Evolutionary conservation across 257 asterid genomes (phyloP), one percentile per base, ranked within the genome.

Genomic region (Anisodus tanguticus): DNA sequence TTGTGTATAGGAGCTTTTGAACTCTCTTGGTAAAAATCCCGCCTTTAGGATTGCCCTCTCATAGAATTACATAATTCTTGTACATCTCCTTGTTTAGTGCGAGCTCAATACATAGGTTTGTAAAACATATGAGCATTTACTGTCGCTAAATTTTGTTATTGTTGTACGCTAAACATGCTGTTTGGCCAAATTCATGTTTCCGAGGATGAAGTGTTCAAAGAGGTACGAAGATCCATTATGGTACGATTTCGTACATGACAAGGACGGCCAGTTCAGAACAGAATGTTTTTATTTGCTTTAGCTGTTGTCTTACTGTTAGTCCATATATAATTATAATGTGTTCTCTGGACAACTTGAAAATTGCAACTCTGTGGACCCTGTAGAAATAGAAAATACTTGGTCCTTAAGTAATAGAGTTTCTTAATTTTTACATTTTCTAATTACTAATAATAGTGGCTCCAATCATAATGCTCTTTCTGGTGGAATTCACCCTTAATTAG

Each of bases 31-130:
- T 22, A 26, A 62, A 3, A 62, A 8, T 19, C 13, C 9, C 8
- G 3, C 11, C 68, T 62, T 6, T 63, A 39, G 26, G 41, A 63
- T 62, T 62, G 19, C 78, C 35, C 35, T 69, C 51, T 69, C 31
- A 13, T 41, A 43, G 58, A 12, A 43, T n/a, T 43, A 71, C 57
- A 10, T 45, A 71, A 57, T 72, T 19, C 5, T 41, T 47, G 47
- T 47, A 47, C 60, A 74, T 74, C 79, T 2, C 53, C n/a, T 72
- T 47, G 5, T 47, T 72, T 19, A 72, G 41, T 5, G 39, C n/a
- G 16, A 72, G 59, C 80, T 19, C 60, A 57, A 74, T 74, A 19
- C 43, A 74, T 74, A 74, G 80, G 80, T 19, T 74, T 49, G 43
- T 74, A 74, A 74, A 47, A 74, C 49, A 74, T 26, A 74, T 19